Evolutionary conservation across 2,329 filamentous ascomycete genomes (phyloP).

Genomic region (Biscogniauxia sp.): DNA sequence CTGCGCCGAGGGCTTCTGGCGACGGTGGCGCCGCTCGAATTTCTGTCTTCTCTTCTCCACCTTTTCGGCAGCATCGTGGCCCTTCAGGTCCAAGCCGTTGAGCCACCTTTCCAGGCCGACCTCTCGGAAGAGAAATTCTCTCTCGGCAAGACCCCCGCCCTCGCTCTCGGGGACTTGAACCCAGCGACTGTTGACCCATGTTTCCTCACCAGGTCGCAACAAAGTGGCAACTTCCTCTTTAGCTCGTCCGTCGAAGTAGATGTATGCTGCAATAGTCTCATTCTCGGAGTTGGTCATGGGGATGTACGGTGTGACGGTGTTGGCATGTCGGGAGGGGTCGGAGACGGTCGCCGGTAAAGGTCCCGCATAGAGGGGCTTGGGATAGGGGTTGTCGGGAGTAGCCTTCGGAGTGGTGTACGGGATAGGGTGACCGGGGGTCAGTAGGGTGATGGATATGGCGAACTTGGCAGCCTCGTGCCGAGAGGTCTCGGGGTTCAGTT

Average conservation of each 20-base stretch:
- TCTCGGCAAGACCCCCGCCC: conserved; percentile 89
- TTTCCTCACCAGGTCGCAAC: conserved; percentile 89
- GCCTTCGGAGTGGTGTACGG: conserved; percentile 90
- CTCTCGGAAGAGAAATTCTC: conserved; percentile 95
- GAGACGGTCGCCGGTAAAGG: conserved; percentile 56
- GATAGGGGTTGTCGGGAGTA: conserved; percentile 71
- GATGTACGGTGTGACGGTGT: conserved; percentile 78
- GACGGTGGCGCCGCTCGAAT: conserved; percentile 65
- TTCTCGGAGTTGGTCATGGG: conserved; percentile 90
- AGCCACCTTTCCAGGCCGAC: conserved; percentile 95
- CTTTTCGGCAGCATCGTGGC: conserved; percentile 84
- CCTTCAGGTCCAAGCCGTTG: conserved; percentile 92
- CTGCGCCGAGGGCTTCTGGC: conserved; percentile 52
- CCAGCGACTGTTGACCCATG: conserved; percentile 98
- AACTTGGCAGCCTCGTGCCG: conserved; percentile 94
- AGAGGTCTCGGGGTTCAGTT: conserved; percentile 65
- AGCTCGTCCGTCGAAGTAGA: conserved; percentile 92
- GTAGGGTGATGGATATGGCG: conserved; percentile 94
- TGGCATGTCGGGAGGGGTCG: conserved; percentile 46
- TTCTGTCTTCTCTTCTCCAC: conserved; percentile 86
- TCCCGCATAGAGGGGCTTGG: conserved; percentile 78
- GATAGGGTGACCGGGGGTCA: conserved; percentile 83
- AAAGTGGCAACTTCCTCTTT: conserved; percentile 98
- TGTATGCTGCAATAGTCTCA: conserved; percentile 97
- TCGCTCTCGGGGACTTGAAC: conserved; percentile 89